Evolutionary conservation across 2,329 filamentous ascomycete species (phyloP).

Genomic region (Fusarium marasasianum): DNA sequence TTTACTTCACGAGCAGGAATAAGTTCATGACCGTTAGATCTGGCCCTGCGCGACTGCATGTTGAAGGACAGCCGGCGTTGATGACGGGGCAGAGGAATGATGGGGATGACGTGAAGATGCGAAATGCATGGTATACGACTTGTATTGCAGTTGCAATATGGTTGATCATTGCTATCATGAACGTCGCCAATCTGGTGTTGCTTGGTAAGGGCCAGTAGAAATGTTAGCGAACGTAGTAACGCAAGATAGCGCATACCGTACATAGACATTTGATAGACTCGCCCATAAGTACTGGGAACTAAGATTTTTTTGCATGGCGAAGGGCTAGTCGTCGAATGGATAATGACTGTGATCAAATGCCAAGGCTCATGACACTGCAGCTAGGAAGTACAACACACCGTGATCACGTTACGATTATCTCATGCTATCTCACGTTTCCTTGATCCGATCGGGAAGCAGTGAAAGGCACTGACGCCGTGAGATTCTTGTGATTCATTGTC

Average conservation of each 20-base stretch:
- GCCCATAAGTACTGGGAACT: fast-evolving
- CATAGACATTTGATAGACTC: background rate
- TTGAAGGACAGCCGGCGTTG: background rate
- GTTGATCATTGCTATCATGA: constrained; percentile 80
- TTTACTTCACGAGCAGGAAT: constrained; percentile 84
- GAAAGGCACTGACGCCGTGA: fast-evolving
- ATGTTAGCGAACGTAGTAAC: fast-evolving
- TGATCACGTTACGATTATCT: background rate
- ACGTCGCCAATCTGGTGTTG: constrained; percentile 75
- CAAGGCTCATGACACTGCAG: background rate
- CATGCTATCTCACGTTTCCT: fast-evolving
- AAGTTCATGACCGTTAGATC: constrained; percentile 78
- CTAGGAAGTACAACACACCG: no score
- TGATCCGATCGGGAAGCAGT: no score
- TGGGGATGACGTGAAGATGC: constrained; percentile 65
- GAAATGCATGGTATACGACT: constrained; percentile 74
- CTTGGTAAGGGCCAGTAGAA: background rate
- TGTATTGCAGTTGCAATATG: constrained; percentile 69
- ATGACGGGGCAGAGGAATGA: background rate
- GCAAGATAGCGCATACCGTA: fast-evolving
- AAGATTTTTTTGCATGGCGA: no score
- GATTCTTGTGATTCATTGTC: no score
- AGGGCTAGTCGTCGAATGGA: no score
- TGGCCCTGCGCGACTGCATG: background rate
- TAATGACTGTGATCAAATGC: background rate